phyloP scores from a whole-genome alignment of 148 eudicot genomes.

The Rhododendron kiyosumense region DNA sequence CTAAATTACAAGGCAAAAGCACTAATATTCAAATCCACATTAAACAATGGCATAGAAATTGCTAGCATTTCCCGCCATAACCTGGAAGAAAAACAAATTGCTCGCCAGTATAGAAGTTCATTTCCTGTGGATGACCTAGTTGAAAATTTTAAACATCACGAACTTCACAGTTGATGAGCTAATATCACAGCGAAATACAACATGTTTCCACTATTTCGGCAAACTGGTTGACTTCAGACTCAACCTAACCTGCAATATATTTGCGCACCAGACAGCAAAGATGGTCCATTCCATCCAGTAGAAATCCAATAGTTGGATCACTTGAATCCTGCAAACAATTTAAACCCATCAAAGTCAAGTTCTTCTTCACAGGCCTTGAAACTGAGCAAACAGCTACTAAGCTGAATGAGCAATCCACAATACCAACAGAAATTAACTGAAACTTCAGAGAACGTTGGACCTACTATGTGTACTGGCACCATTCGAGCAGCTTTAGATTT shows the following conservation, averaged over 20 bases:
- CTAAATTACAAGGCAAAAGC: neutral
- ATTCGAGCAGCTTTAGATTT: slow-evolving; percentile 68
- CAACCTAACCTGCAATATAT: slow-evolving; percentile 83
- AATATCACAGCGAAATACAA: neutral
- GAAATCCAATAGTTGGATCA: slow-evolving; percentile 95
- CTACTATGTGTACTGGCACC: slow-evolving; percentile 75
- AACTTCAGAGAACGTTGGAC: slow-evolving; percentile 17
- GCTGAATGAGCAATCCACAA: slow-evolving; percentile 4
- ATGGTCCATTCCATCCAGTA: slow-evolving; percentile 90
- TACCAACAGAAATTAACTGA: neutral
- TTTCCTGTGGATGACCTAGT: neutral
- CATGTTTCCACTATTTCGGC: neutral
- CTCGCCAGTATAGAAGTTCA: neutral
- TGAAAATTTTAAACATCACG: neutral
- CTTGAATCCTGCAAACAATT: slow-evolving; percentile 71
- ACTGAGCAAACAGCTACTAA: neutral
- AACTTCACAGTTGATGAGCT: neutral
- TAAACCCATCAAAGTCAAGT: slow-evolving; percentile 8
- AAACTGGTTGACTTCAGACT: slow-evolving; percentile 1
- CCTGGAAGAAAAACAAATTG: slow-evolving; percentile 2
- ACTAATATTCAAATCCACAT: neutral
- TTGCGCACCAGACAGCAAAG: slow-evolving; percentile 98
- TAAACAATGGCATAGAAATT: neutral
- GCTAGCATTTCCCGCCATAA: neutral
- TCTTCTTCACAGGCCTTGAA: neutral